Evolutionary conservation across 2,329 filamentous ascomycete species (phyloP).

Genomic region (Fusarium hostae): DNA sequence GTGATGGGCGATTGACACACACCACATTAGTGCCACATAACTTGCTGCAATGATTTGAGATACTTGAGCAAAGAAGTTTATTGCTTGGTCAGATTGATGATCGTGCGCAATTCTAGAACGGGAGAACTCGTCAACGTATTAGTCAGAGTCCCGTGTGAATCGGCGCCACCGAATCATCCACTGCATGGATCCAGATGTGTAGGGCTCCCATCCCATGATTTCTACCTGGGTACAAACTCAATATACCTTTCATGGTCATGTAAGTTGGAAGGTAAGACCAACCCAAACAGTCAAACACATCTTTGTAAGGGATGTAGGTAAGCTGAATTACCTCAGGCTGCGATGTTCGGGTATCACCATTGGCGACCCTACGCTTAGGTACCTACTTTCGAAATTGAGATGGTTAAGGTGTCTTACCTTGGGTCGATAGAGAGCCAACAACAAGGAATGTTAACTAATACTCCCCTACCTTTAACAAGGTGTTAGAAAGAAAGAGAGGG

Average conservation of each 20-base stretch:
- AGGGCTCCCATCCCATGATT: not conserved
- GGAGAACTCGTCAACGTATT: conserved; percentile 22
- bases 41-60: conserved; percentile 31
- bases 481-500: not conserved
- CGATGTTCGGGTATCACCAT: not conserved
- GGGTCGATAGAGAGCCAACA: not conserved
- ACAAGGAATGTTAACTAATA: not conserved
- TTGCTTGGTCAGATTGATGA: conserved; percentile 16
- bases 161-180: not conserved
- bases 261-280: not conserved
- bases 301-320: not conserved
- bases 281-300: not conserved
- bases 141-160: conserved; percentile 23
- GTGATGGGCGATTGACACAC: not conserved
- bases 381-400: not conserved
- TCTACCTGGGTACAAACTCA: not conserved
- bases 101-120: conserved; percentile 27
- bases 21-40: conserved; percentile 4
- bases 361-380: not conserved
- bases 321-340: conserved; percentile 1
- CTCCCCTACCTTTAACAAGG: not conserved
- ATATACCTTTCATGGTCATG: not conserved
- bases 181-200: not conserved
- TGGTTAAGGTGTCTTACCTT: not conserved
- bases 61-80: not conserved